Evolutionary conservation across 2,329 filamentous ascomycete genomes (phyloP).

Genomic region (Fusarium coffeatum): DNA sequence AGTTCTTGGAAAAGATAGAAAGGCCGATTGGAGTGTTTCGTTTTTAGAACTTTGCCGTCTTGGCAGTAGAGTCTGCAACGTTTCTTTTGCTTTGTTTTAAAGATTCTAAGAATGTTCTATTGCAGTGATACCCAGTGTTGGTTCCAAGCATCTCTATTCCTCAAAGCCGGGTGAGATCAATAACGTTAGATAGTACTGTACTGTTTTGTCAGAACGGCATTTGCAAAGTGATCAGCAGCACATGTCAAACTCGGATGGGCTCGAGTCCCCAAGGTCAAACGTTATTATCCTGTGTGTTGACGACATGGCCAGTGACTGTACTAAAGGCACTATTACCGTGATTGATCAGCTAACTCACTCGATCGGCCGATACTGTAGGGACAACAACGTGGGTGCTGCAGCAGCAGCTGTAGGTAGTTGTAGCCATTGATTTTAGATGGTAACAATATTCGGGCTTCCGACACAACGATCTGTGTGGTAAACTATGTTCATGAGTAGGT

Average conservation of each 20-base stretch:
- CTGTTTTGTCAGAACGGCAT: background rate
- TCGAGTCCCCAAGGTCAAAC: background rate
- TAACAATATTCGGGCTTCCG: background rate
- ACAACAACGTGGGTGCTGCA: background rate
- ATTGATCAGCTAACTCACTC: slow-evolving; percentile 5
- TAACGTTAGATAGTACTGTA: background rate
- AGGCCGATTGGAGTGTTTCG: slow-evolving; percentile 5
- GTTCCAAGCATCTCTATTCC: background rate
- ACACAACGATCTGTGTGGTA: background rate
- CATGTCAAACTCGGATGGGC: slow-evolving; percentile 8
- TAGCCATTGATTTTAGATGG: background rate
- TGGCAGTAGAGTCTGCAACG: slow-evolving; percentile 13
- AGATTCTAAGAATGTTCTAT: slow-evolving; percentile 4
- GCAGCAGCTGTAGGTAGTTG: slow-evolving; percentile 1
- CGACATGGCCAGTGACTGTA: background rate
- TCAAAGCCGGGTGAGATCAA: background rate
- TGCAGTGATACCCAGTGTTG: slow-evolving; percentile 1
- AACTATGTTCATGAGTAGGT: background rate
- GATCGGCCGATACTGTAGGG: slow-evolving; percentile 12
- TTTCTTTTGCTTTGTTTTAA: slow-evolving; percentile 1
- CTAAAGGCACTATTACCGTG: background rate
- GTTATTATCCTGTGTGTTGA: background rate
- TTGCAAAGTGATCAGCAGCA: slow-evolving; percentile 14
- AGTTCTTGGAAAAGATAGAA: slow-evolving; percentile 9
- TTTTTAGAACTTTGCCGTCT: slow-evolving; percentile 4